phyloP scores from a whole-genome alignment of 257 asterid species.

The Oldenlandia corymbosa region DNA sequence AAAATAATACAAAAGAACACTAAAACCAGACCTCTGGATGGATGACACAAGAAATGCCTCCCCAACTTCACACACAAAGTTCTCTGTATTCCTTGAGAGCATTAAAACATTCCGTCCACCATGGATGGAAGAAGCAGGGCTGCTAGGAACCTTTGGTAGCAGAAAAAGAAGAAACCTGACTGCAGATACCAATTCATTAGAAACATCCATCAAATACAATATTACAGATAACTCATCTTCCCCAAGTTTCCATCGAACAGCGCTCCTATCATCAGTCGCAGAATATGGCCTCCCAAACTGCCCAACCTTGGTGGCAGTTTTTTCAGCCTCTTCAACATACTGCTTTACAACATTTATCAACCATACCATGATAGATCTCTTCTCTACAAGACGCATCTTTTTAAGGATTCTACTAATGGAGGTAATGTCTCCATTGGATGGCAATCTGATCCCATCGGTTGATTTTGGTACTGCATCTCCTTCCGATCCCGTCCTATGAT shows the following conservation, averaged over 20 bases:
- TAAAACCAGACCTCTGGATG: conserved; percentile 57
- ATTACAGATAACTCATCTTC: conserved; percentile 79
- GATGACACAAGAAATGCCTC: conserved; percentile 83
- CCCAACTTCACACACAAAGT: conserved; percentile 63
- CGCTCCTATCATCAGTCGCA: conserved; percentile 60
- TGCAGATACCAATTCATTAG: conserved; percentile 69
- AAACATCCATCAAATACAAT: conserved; percentile 78
- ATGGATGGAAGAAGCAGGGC: conserved; percentile 48
- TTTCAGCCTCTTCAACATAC: conserved; percentile 76
- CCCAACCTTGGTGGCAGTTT: conserved; percentile 51
- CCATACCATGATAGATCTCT: conserved; percentile 66
- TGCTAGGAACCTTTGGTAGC: conserved; percentile 71
- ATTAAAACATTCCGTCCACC: conserved; percentile 53
- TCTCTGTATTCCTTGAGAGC: conserved; percentile 62
- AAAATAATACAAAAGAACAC: conserved; percentile 4
- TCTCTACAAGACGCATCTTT: conserved; percentile 65
- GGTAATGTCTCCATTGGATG: conserved; percentile 48
- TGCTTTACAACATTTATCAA: conserved; percentile 65
- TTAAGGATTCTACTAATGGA: conserved; percentile 67
- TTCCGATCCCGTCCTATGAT: conserved; percentile 57
- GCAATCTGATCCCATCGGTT: conserved; percentile 42
- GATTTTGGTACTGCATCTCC: conserved; percentile 51
- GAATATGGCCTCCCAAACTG: conserved; percentile 56
- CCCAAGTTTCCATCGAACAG: conserved; percentile 76
- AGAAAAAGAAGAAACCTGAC: conserved; percentile 82